Evolutionary conservation across 169 alveolate species (phyloP), one percentile per base, ranked within the genome.

Genomic region (Babesia ovis): DNA sequence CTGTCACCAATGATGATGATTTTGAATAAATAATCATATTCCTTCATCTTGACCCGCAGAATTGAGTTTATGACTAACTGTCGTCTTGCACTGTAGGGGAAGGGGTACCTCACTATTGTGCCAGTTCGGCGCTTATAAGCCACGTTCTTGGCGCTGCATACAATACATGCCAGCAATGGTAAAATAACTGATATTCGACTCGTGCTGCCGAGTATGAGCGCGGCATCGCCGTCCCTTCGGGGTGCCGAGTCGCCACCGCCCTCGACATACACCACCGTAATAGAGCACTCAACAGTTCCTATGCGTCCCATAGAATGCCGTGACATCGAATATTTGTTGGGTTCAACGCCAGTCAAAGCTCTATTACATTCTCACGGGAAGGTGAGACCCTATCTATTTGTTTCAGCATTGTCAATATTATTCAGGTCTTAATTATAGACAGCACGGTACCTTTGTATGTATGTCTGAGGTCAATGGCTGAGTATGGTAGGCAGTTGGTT

Each of bases 1-100:
- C 98, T 93, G 70, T 97, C 98, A n/a, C 99, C 99, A 60, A 97
- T 96, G 64, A 97, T 84, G 50, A 97, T 91, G 50, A 97, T 86
- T 88, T 97, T 97, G 90, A 97, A 93, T 67, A 97, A 89, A 77
- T 94, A 91, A 83, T 97, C 98, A 93, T 79, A 79, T 48, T 79
- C 86, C 68, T 79, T 79, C 86, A 79, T 79, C 51, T 79, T 68
- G 35, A 55, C 0, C 0, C 41, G 42, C 60, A 35, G 2, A 64
- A 46, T 43, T 25, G 34, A 34, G 8, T 32, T 20, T 64, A 61
- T 64, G 74, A 50, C 74, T 9, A 39, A 18, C 4, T n/a, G 59
- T 14, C 3, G 20, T 55, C 39, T 42, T 43, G 6, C 22, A 39
- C 29, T 60, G 54, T 14, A 18, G 41, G 70, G 70, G 57, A 60